A percentile compares a stretch with the other conserved stretches of the same genome.
These are phyloP conservation scores for Grigorovia transvaalensis DNA, from an alignment of 805 yeast species.

Conservation along the genomic window DNA sequence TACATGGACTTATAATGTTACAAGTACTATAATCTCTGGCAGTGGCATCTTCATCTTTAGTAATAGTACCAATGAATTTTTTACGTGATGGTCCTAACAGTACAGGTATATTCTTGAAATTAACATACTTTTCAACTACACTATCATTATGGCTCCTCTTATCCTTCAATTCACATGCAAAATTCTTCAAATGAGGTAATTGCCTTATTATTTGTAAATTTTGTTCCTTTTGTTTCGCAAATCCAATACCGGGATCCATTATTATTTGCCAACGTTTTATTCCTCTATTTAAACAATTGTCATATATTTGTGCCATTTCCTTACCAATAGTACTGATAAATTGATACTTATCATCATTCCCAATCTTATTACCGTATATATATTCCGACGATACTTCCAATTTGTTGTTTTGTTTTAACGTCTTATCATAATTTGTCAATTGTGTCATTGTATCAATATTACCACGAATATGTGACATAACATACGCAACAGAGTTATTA, in stretches of 20 bases:
- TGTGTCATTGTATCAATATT: constrained; percentile 60
- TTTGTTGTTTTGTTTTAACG: constrained; percentile 4
- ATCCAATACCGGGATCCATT: constrained; percentile 92
- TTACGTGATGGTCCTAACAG: constrained; percentile 86
- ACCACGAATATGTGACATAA: constrained; percentile 81
- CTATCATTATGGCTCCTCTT: background rate
- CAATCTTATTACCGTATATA: constrained; percentile 4
- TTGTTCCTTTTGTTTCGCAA: constrained; percentile 73
- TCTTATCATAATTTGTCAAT: constrained; percentile 42
- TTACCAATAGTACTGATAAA: constrained; percentile 49
- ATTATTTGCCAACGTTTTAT: constrained; percentile 84
- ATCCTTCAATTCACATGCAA: constrained; percentile 23
- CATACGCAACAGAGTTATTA: constrained; percentile 56
- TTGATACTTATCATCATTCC: constrained; percentile 4
- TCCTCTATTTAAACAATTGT: constrained; percentile 49
- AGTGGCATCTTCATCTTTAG: constrained; percentile 42
- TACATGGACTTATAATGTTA: constrained; percentile 62
- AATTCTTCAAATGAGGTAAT: constrained; percentile 37
- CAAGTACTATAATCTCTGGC: constrained; percentile 71
- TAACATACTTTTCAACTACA: constrained; percentile 9
- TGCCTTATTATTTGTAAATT: constrained; percentile 56
- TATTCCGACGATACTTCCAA: constrained; percentile 8
- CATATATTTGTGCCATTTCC: constrained; percentile 51
- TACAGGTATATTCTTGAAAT: constrained; percentile 42
- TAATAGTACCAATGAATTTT: constrained; percentile 68